Percentiles rank a stretch among this genome's conserved stretches.
phyloP scores from a whole-genome alignment of 208 protist genomes.

The Acanthamoeba castellanii region DNA sequence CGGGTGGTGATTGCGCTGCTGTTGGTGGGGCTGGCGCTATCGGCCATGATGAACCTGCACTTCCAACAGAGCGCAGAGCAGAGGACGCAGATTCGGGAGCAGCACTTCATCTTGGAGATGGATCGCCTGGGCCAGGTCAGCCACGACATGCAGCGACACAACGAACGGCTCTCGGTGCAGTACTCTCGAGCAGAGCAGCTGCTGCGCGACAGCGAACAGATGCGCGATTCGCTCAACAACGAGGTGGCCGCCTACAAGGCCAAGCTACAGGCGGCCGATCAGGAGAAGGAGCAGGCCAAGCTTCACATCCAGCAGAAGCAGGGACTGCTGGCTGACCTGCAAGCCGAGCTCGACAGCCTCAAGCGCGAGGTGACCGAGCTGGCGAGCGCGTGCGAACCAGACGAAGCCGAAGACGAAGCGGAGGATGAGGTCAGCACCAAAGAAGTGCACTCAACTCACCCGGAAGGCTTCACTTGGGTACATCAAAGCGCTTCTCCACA shows the following conservation, averaged over 20 bases:
- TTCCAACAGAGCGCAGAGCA: background rate
- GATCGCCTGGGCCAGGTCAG: background rate
- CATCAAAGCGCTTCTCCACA: background rate
- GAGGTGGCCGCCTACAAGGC: background rate
- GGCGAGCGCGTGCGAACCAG: background rate
- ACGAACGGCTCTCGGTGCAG: background rate
- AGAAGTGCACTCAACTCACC: background rate
- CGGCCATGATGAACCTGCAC: background rate
- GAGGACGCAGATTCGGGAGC: background rate
- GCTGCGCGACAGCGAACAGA: background rate
- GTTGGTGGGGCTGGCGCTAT: background rate
- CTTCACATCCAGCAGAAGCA: background rate
- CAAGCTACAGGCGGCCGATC: background rate
- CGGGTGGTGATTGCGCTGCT: background rate
- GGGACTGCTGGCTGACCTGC: background rate
- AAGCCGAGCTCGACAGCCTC: background rate
- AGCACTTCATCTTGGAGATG: conserved; percentile 33
- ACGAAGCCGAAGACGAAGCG: background rate
- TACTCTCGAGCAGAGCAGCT: background rate
- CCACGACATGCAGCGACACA: background rate
- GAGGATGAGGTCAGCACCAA: background rate
- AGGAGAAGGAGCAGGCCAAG: background rate
- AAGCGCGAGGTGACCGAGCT: background rate
- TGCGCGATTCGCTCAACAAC: background rate
- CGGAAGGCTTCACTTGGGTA: conserved; percentile 1